Evolutionary conservation across 179 eudicot genomes (phyloP).

Genomic region (Silene vulgaris): DNA sequence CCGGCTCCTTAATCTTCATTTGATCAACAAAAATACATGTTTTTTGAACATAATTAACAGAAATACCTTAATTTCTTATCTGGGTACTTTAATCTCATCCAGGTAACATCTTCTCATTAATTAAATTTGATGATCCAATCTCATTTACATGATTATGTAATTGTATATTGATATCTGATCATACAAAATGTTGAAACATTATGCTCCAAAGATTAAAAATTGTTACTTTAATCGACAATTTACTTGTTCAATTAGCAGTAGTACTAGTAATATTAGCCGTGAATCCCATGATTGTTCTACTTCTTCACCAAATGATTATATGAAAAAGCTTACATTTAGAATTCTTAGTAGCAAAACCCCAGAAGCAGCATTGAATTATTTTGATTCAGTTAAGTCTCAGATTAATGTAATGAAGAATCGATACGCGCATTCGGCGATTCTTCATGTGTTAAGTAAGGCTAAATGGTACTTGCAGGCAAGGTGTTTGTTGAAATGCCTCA

Average conservation of each 20-base stretch:
- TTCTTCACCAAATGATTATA: conserved; percentile 26
- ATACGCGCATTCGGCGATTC: conserved; percentile 43
- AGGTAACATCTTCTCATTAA: conserved; percentile 21
- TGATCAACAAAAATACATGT: too few relatives aligned
- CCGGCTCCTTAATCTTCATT: too few relatives aligned
- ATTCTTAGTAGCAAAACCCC: conserved; percentile 54
- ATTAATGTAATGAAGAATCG: conserved; percentile 39
- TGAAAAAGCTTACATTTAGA: conserved; percentile 32
- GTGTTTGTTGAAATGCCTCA: conserved; percentile 70
- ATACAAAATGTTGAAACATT: conserved; percentile 41
- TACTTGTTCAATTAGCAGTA: conserved; percentile 4
- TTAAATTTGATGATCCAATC: conserved; percentile 5
- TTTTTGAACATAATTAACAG: too few relatives aligned
- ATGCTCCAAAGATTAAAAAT: conserved; percentile 23
- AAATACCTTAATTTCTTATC: neutral
- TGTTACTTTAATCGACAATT: conserved; percentile 18
- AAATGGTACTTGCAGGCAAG: conserved; percentile 57
- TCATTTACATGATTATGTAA: neutral
- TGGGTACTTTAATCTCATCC: conserved; percentile 5
- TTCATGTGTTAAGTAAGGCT: conserved; percentile 41
- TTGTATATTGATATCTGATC: conserved; percentile 7
- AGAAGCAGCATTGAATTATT: conserved; percentile 44
- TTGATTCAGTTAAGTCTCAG: conserved; percentile 37
- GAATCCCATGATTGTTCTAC: conserved; percentile 18
- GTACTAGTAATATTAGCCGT: too few relatives aligned